phyloP scores from a whole-genome alignment of 768 basidiomycete genomes.

The Rubroboletus pulcherrimus region DNA sequence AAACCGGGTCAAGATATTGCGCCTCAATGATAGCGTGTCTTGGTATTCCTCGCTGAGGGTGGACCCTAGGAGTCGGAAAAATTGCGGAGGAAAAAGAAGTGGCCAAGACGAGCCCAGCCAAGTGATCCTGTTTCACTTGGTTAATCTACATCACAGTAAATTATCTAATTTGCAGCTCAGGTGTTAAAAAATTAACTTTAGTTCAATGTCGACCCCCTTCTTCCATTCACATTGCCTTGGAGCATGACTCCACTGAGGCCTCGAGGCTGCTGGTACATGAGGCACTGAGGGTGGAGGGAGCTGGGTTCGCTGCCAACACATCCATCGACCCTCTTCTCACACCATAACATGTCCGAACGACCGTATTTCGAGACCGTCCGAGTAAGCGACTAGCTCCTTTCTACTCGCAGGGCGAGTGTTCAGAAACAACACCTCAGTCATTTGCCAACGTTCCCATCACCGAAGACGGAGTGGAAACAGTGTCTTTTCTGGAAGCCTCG shows the following conservation, averaged over 20 bases:
- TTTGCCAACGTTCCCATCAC: constrained; percentile 80
- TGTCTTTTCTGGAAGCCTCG: constrained; percentile 79
- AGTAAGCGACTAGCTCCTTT: constrained; percentile 34
- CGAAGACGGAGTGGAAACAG: constrained; percentile 75
- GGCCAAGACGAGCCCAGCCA: background rate
- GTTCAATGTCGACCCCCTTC: constrained; percentile 6
- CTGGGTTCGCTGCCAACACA: constrained; percentile 5
- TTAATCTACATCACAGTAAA: constrained; percentile 17
- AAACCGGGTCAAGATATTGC: background rate
- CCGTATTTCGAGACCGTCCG: constrained; percentile 70
- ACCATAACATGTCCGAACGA: constrained; percentile 27
- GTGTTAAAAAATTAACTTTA: constrained; percentile 10
- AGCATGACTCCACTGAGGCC: constrained; percentile 22
- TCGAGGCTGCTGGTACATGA: constrained; percentile 28
- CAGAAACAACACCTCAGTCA: constrained; percentile 47
- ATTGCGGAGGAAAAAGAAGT: constrained; percentile 1
- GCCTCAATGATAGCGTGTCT: background rate
- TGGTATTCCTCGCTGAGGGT: background rate
- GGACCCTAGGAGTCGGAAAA: background rate
- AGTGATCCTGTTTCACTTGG: constrained; percentile 4
- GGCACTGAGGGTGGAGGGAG: constrained; percentile 13
- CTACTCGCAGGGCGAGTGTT: background rate
- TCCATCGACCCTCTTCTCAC: constrained; percentile 4
- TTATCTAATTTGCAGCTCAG: constrained; percentile 25
- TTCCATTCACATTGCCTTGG: constrained; percentile 21